Conservation (phyloP, 2,329 filamentous ascomycete genomes). For the Arthrinium phaeospermum region DNA sequence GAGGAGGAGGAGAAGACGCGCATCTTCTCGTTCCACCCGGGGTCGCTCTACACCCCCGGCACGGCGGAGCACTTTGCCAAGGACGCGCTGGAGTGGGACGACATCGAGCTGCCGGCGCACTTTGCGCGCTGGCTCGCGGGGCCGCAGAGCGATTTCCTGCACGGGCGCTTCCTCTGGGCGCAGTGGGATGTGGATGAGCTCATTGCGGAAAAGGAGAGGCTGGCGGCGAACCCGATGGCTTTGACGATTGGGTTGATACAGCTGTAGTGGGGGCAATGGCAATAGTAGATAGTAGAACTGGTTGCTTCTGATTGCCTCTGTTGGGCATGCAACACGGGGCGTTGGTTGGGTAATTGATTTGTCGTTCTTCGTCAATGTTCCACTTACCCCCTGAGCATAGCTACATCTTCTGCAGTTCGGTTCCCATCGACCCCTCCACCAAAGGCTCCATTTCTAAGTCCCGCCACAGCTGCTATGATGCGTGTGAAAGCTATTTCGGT, state of each 20-base stretch:
- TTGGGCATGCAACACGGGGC: background rate
- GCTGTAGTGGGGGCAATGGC: background rate
- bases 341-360: too few species aligned
- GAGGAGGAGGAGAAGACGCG: background rate
- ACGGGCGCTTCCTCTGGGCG: background rate
- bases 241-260: background rate
- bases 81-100: slow-evolving; percentile 4
- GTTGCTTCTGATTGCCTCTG: background rate
- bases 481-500: too few species aligned
- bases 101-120: background rate
- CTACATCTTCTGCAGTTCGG: too few species aligned
- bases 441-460: too few species aligned
- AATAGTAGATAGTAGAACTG: background rate
- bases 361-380: too few species aligned
- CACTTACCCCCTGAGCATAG: too few species aligned
- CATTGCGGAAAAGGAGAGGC: background rate
- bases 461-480: too few species aligned
- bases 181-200: background rate
- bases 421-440: too few species aligned
- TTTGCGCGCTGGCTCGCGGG: slow-evolving; percentile 7
- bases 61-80: background rate
- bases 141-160: background rate
- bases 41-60: background rate
- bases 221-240: background rate
- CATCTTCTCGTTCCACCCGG: slow-evolving; percentile 11